Conservation (phyloP, 1,284 basidiomycete species). For the Hortiboletus rubellus region DNA sequence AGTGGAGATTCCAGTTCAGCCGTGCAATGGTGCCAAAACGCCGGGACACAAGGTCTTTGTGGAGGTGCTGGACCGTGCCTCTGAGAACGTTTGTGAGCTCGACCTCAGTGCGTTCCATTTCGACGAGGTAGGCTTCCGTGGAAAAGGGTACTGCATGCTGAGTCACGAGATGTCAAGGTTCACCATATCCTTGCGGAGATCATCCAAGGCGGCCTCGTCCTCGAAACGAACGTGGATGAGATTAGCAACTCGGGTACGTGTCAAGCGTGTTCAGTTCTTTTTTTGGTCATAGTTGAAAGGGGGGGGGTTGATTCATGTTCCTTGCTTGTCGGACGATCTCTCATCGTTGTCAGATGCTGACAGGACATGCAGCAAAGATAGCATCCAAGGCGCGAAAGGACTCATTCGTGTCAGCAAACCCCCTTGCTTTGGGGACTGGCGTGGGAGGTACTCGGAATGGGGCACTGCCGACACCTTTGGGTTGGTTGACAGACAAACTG, state of each 20-base stretch:
- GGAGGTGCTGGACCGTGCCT: slow-evolving; percentile 92
- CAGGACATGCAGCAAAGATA: slow-evolving; percentile 52
- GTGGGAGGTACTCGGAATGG: slow-evolving; percentile 60
- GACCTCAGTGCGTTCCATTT: slow-evolving; percentile 99
- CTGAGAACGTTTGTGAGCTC: slow-evolving; percentile 98
- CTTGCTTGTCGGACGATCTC: slow-evolving; percentile 6
- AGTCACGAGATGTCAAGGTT: slow-evolving; percentile 46
- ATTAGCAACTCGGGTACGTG: slow-evolving; percentile 74
- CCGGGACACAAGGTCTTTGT: slow-evolving; percentile 77
- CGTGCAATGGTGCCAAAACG: not conserved
- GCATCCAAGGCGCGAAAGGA: slow-evolving; percentile 71
- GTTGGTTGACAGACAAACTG: slow-evolving; percentile 75
- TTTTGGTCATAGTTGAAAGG: not conserved
- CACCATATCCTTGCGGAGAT: slow-evolving; percentile 95
- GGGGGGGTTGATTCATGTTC: not conserved
- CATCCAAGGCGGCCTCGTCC: slow-evolving; percentile 94
- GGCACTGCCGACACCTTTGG: slow-evolving; percentile 68
- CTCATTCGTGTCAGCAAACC: slow-evolving; percentile 74
- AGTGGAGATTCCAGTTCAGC: slow-evolving; percentile 23
- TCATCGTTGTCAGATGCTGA: slow-evolving; percentile 15
- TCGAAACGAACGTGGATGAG: slow-evolving; percentile 97
- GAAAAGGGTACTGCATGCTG: not conserved
- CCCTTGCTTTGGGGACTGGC: slow-evolving; percentile 63
- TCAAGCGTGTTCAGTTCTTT: not conserved
- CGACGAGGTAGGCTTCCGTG: slow-evolving; percentile 71